Evolutionary conservation across 1,284 basidiomycete species (phyloP).

Genomic region (Lentinula novae-zelandiae): DNA sequence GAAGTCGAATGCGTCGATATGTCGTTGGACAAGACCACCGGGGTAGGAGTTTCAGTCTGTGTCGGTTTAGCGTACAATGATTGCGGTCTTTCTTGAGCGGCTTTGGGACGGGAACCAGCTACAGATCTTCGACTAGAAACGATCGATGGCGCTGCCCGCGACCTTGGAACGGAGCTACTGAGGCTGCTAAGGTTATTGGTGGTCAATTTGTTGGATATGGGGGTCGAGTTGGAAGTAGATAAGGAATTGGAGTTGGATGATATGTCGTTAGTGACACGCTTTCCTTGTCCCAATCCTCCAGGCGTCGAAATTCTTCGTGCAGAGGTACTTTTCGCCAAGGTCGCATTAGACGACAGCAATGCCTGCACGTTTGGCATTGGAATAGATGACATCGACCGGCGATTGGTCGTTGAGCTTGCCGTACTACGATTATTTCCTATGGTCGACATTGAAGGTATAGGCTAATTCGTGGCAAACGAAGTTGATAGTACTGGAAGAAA

Average conservation of each 20-base stretch:
- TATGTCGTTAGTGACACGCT: neutral
- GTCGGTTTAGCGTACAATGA: neutral
- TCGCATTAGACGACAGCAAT: conserved; percentile 1
- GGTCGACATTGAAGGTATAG: neutral
- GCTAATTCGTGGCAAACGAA: neutral
- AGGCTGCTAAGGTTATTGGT: neutral
- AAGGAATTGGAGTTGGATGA: conserved; percentile 24
- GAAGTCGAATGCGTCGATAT: conserved; percentile 1
- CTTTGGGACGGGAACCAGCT: neutral
- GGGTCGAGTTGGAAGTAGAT: conserved; percentile 23
- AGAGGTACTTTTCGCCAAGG: neutral
- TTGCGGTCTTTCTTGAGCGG: neutral
- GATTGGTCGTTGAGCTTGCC: neutral
- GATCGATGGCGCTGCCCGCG: conserved; percentile 12
- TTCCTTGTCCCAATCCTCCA: neutral
- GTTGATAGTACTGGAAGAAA: neutral
- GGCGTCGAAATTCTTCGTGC: neutral
- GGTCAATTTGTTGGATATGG: neutral
- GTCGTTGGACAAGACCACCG: neutral
- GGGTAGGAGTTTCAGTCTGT: neutral
- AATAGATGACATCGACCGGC: conserved; percentile 5
- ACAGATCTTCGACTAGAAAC: conserved; percentile 11
- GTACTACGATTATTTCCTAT: conserved; percentile 5
- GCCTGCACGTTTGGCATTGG: neutral
- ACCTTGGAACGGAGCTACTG: conserved; percentile 1